A percentile compares a stretch with the other conserved stretches of the same genome.
Conservation (phyloP, 2,329 filamentous ascomycete genomes). For the Epichloe amarillans region DNA sequence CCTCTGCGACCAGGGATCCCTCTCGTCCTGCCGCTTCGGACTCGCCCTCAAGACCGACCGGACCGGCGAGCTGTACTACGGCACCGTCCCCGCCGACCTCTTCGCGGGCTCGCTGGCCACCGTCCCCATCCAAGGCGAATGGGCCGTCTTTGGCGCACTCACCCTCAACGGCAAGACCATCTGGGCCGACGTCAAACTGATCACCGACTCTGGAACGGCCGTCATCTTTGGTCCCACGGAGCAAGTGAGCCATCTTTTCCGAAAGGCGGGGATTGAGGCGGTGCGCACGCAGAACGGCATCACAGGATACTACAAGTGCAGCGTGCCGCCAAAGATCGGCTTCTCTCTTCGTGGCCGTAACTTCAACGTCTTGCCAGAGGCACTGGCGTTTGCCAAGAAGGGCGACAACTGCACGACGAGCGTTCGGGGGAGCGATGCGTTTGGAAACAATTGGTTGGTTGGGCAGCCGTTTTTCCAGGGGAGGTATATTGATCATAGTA, state of each 20-base stretch:
- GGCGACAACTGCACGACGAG: constrained; percentile 10
- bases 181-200: not conserved
- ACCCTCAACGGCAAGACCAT: not conserved
- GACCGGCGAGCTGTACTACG: constrained; percentile 11
- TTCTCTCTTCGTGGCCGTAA: constrained; percentile 6
- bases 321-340: constrained; percentile 8
- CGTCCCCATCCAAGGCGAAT: not conserved
- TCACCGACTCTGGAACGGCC: constrained; percentile 10
- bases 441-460: constrained; percentile 9
- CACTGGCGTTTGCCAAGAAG: constrained; percentile 7
- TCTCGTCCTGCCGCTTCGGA: constrained; percentile 11
- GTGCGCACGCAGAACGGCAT: constrained; percentile 5
- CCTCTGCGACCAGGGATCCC: constrained; percentile 8
- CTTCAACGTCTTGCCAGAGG: constrained; percentile 9
- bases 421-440: constrained; percentile 6
- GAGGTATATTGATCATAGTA: constrained; percentile 11
- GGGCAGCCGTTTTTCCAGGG: constrained; percentile 13
- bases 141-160: not conserved
- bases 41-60: constrained; percentile 8
- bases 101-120: not conserved
- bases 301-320: constrained; percentile 9
- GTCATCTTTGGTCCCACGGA: constrained; percentile 9
- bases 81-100: constrained; percentile 6
- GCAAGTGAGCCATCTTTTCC: constrained; percentile 7
- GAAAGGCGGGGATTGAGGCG: constrained; percentile 6